Conservation (phyloP, 805 yeast genomes). For the Teunomyces kruisii region DNA sequence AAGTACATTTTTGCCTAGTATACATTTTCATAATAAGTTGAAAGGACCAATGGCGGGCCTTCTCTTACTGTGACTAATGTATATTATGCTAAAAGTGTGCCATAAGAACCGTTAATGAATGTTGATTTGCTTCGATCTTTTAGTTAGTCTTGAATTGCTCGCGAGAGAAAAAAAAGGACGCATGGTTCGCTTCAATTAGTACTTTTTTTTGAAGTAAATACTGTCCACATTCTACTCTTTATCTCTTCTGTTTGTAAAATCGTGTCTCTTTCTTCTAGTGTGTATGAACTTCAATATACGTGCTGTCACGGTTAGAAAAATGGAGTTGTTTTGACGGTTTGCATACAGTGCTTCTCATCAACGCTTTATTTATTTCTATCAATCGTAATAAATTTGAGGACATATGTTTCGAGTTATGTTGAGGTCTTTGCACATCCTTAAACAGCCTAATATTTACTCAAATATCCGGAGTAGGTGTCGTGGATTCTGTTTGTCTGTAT, state of each 20-base stretch:
- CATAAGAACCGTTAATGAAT: slow-evolving; percentile 5
- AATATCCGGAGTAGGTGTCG: not conserved
- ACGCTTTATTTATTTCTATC: too few relatives aligned
- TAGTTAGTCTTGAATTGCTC: slow-evolving; percentile 1
- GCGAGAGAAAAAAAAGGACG: slow-evolving; percentile 3
- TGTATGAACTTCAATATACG: not conserved
- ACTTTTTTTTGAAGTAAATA: slow-evolving; percentile 4
- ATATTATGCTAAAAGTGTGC: slow-evolving; percentile 17
- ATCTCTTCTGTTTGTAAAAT: not conserved
- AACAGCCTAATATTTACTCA: not conserved
- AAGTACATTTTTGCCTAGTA: slow-evolving; percentile 17
- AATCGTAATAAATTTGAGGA: too few relatives aligned
- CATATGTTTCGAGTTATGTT: not conserved
- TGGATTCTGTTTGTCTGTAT: not conserved
- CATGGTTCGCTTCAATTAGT: slow-evolving; percentile 3
- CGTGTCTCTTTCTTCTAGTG: slow-evolving; percentile 1
- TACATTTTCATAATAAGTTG: slow-evolving; percentile 16
- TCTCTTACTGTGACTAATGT: slow-evolving; percentile 16
- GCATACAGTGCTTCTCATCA: not conserved
- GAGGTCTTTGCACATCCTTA: not conserved
- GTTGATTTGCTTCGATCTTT: slow-evolving; percentile 2
- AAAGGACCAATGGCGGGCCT: slow-evolving; percentile 10
- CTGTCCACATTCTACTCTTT: not conserved
- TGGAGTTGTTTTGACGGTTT: too few relatives aligned
- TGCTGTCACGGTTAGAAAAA: not conserved